Evolutionary conservation across 2,329 filamentous ascomycete genomes (phyloP), one percentile per base, ranked within the genome.

Genomic region (Scytalidium sp.): DNA sequence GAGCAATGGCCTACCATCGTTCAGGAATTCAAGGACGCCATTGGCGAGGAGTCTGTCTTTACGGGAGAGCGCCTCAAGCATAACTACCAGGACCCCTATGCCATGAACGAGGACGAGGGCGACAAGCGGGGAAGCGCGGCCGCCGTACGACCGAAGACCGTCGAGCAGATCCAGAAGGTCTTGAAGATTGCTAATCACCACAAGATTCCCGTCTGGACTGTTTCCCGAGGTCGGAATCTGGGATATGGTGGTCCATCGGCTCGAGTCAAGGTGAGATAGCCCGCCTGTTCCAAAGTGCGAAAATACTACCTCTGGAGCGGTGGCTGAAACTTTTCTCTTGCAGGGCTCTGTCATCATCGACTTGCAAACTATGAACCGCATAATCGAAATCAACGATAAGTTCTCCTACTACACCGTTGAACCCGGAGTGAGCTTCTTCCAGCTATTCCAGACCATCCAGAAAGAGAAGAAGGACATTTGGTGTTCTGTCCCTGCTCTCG

Each of bases 391-490:
- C 15, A 72, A 77, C 54, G 69, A 68, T 1, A 70, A 75, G 11
- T 71, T 70, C 29, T 73, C 72, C 17, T 76, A 70, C 46, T 74
- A 68, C 44, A 61, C 80, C 1, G 69, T 81, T 3, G 77, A 80
- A 56, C 78, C 78, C 0, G 78, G 78, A 0, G 77, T 81, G 1
- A 74, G 75, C 0, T 80, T 73, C 57, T 71, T 73, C 47, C 70
- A 70, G 19, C 64, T 81, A 6, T 70, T 80, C 51, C 67, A 78
- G 64, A 19, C 58, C 60, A 42, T 50, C 75, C 60, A 70, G 70
- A 70, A 64, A 69, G 48, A 65, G 76, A 52, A 60, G 71, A 69
- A 2, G 67, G 66, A 17, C 64, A 68, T 68, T 46, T 70, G 67
- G 2, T 13, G 25, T 10, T 13, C 11, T 10, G 11, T 11, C 19